These are phyloP conservation scores for Salix purpurea DNA, from an alignment of 345 rosid species.

Conservation along the genomic window DNA sequence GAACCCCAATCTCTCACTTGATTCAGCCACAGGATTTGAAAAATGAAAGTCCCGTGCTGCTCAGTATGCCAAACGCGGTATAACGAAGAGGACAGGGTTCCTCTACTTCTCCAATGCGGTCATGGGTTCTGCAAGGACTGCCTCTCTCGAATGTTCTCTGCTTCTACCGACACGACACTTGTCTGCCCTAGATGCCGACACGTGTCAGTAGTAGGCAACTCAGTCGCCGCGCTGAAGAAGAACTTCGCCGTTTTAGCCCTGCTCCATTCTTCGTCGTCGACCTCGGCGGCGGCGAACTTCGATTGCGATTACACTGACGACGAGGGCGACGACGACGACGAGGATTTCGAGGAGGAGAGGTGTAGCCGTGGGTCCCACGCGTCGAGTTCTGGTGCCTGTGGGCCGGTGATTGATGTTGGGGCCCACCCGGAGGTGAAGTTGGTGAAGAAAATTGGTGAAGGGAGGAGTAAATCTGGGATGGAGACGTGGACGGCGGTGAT, in stretches of 20 bases:
- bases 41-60: constrained; percentile 79
- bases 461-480: constrained; percentile 51
- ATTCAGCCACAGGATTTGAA: background rate
- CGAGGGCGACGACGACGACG: constrained; percentile 42
- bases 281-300: constrained; percentile 36
- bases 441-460: constrained; percentile 60
- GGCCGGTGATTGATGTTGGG: constrained; percentile 74
- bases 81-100: constrained; percentile 88
- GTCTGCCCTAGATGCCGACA: constrained; percentile 92
- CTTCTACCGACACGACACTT: constrained; percentile 71
- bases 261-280: constrained; percentile 40
- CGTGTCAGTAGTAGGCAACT: constrained; percentile 85
- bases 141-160: constrained; percentile 74
- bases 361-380: constrained; percentile 48
- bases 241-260: constrained; percentile 79
- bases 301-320: constrained; percentile 75
- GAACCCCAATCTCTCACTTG: background rate
- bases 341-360: constrained; percentile 31
- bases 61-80: constrained; percentile 90
- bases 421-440: constrained; percentile 64
- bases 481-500: constrained; percentile 75
- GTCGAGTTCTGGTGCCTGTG: constrained; percentile 62
- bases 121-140: constrained; percentile 95
- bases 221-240: constrained; percentile 77
- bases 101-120: constrained; percentile 86